phyloP scores from a whole-genome alignment of 805 yeast species.

The Metschnikowia noctiluminum region DNA sequence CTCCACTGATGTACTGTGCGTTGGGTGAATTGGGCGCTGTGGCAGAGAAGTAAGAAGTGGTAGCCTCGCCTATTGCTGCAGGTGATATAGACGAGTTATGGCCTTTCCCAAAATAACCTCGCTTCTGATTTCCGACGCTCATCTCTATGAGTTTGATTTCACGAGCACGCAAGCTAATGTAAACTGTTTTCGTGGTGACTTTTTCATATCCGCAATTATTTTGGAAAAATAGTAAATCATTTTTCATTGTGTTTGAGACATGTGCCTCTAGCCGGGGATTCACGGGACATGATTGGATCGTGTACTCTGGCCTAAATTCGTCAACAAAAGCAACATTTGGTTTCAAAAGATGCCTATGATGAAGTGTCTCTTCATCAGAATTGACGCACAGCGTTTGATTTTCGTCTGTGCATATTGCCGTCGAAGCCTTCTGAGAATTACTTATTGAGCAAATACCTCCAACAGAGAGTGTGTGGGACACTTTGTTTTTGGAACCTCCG shows the following conservation, averaged over 20 bases:
- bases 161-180: constrained; percentile 42
- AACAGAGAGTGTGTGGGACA: too few relatives aligned
- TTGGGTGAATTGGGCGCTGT: constrained; percentile 9
- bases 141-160: constrained; percentile 45
- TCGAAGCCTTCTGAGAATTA: too few relatives aligned
- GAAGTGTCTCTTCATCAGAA: constrained; percentile 1
- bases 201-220: constrained; percentile 31
- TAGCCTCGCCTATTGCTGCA: neutral
- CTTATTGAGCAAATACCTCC: too few relatives aligned
- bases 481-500: too few relatives aligned
- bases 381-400: too few relatives aligned
- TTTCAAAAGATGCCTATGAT: constrained; percentile 17
- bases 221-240: constrained; percentile 44
- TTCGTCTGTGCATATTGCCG: too few relatives aligned
- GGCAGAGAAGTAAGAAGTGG: neutral
- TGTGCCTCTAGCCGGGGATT: constrained; percentile 48
- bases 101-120: constrained; percentile 5
- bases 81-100: constrained; percentile 3
- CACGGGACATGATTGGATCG: constrained; percentile 53
- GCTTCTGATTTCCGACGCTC: constrained; percentile 23
- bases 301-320: constrained; percentile 51
- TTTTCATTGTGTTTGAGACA: constrained; percentile 49
- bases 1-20: constrained; percentile 10
- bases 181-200: constrained; percentile 36
- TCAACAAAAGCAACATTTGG: constrained; percentile 45